Conservation (phyloP, 768 basidiomycete species). For the Galerina marginata region DNA sequence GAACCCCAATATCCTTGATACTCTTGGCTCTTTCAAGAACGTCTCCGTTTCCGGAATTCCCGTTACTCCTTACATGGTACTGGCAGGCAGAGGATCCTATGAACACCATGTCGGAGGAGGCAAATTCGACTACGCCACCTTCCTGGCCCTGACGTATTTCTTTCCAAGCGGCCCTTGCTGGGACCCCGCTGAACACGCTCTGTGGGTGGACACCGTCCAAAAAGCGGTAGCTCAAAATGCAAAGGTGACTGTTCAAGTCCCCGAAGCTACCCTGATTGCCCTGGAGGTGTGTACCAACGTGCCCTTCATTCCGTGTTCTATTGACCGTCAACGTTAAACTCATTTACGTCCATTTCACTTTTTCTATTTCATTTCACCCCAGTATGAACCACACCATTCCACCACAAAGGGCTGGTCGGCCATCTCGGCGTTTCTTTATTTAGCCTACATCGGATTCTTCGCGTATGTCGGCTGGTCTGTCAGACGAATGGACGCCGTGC, state of each 20-base stretch:
- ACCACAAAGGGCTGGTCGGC: conserved; percentile 55
- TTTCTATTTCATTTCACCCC: conserved; percentile 14
- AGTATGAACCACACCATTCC: conserved; percentile 61
- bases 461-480: conserved; percentile 79
- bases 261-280: conserved; percentile 49
- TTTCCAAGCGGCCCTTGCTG: conserved; percentile 79
- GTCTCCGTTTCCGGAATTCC: conserved; percentile 66
- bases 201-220: conserved; percentile 65
- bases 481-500: conserved; percentile 80
- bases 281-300: conserved; percentile 47
- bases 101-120: conserved; percentile 53
- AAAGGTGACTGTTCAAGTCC: conserved; percentile 31
- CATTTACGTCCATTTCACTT: neutral
- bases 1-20: conserved; percentile 62
- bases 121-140: conserved; percentile 68
- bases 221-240: conserved; percentile 40
- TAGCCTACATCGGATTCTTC: conserved; percentile 79
- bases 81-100: conserved; percentile 68
- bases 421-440: conserved; percentile 72
- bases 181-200: conserved; percentile 58
- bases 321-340: conserved; percentile 1
- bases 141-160: conserved; percentile 82
- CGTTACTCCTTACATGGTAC: conserved; percentile 75
- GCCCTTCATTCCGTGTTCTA: neutral
- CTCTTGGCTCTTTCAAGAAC: conserved; percentile 59